Evolutionary conservation across 495 filamentous ascomycete genomes (phyloP).

Genomic region (Thozetella sp.): DNA sequence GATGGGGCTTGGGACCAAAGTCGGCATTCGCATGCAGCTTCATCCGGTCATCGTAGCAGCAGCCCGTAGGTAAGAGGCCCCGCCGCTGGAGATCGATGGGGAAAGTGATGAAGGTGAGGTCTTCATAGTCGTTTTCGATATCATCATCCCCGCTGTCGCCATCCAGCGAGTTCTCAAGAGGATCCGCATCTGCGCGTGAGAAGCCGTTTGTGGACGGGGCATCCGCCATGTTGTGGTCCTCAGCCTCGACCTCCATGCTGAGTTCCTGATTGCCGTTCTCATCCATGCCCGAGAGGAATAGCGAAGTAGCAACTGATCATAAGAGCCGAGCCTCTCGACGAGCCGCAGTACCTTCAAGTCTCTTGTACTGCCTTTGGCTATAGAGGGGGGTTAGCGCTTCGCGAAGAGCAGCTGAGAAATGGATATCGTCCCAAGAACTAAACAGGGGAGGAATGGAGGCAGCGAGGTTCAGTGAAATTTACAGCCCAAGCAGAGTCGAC

Average conservation of each 20-base stretch:
- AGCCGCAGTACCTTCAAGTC: too few species aligned
- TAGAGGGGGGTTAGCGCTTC: too few species aligned
- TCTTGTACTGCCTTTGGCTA: too few species aligned
- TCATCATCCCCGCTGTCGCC: constrained; percentile 26
- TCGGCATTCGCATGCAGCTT: constrained; percentile 84
- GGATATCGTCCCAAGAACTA: too few species aligned
- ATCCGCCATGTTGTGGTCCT: constrained; percentile 33
- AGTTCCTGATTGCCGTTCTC: constrained; percentile 23
- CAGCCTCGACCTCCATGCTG: constrained; percentile 39
- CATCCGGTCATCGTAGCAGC: constrained; percentile 93
- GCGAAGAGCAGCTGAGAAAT: too few species aligned
- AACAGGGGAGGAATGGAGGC: too few species aligned
- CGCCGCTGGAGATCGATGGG: constrained; percentile 21
- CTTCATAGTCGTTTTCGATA: constrained; percentile 20
- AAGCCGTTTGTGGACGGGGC: constrained; percentile 37
- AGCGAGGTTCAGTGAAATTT: too few species aligned
- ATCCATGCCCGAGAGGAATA: constrained; percentile 26
- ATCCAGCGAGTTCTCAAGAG: constrained; percentile 18
- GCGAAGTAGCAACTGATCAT: too few species aligned
- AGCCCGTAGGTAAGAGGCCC: constrained; percentile 63
- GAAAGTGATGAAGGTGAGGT: constrained; percentile 13
- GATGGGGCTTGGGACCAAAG: constrained; percentile 66
- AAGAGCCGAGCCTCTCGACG: too few species aligned
- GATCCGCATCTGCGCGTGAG: constrained; percentile 14
- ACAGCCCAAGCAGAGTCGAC: too few species aligned